A percentile compares a stretch with the other conserved stretches of the same genome.
Conservation (phyloP, 2,329 filamentous ascomycete genomes). For the Aureobasidium sp. region DNA sequence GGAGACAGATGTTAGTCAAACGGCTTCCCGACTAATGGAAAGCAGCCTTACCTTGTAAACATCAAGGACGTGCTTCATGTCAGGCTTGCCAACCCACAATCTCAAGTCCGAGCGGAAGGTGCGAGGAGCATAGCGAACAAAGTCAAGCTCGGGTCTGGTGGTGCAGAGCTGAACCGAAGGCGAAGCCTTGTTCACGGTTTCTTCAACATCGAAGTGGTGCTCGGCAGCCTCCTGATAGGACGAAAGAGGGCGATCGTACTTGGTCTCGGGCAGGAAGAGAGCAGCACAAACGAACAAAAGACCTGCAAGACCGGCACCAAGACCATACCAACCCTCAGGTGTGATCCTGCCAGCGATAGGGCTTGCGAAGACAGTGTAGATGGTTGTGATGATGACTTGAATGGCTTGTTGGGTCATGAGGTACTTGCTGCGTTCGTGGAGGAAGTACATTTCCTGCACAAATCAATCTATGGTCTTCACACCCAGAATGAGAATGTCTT, state of each 20-base stretch:
- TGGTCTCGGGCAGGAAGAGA: conserved; percentile 38
- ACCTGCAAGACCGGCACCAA: conserved; percentile 33
- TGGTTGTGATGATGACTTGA: conserved; percentile 34
- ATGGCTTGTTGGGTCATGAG: conserved; percentile 39
- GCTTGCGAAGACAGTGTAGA: conserved; percentile 36
- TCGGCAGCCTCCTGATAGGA: conserved; percentile 32
- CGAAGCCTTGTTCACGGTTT: not conserved
- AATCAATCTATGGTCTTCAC: no score
- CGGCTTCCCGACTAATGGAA: not conserved
- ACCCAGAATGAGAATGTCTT: no score
- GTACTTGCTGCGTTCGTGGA: conserved; percentile 26
- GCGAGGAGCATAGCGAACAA: conserved; percentile 31
- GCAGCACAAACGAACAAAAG: conserved; percentile 32
- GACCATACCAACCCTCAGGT: conserved; percentile 38
- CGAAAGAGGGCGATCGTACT: conserved; percentile 33
- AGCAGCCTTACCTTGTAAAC: conserved; percentile 21
- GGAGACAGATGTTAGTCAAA: not conserved
- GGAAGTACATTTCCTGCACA: conserved; percentile 16
- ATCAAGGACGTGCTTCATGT: conserved; percentile 32
- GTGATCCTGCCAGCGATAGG: conserved; percentile 38
- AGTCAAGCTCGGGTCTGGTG: conserved; percentile 30
- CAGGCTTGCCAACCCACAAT: conserved; percentile 33
- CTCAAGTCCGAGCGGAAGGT: conserved; percentile 35
- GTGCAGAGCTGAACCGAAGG: conserved; percentile 14
- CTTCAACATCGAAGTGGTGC: not conserved